Conservation (phyloP, 768 basidiomycete species). For the Gloeostereum incarnatum region DNA sequence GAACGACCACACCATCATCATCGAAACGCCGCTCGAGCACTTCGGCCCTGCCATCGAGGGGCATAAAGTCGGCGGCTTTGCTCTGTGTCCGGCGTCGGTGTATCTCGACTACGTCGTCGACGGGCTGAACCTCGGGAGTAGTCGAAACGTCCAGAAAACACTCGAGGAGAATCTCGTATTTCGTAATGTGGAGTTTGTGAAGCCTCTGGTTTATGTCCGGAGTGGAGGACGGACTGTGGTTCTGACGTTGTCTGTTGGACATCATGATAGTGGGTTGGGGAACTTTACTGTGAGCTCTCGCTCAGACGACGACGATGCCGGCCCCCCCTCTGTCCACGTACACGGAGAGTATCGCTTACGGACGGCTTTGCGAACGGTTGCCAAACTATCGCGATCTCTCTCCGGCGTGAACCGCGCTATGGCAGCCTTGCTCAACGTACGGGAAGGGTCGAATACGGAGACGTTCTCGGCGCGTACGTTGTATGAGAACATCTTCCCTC, state of each 20-base stretch:
- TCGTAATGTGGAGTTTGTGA: conserved; percentile 34
- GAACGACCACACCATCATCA: conserved; percentile 30
- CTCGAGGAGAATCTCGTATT: conserved; percentile 21
- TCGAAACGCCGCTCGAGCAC: conserved; percentile 40
- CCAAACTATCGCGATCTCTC: conserved; percentile 27
- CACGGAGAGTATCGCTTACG: conserved; percentile 36
- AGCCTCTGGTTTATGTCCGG: conserved; percentile 41
- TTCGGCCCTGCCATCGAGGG: conserved; percentile 40
- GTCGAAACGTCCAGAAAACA: conserved; percentile 17
- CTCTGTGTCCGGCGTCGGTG: conserved; percentile 59
- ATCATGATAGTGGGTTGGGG: conserved; percentile 26
- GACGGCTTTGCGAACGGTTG: conserved; percentile 16
- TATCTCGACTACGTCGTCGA: conserved; percentile 50
- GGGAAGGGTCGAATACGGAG: conserved; percentile 21
- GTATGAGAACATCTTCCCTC: conserved; percentile 62
- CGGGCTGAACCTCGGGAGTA: conserved; percentile 28
- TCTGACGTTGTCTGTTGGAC: conserved; percentile 26
- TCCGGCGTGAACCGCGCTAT: conserved; percentile 25
- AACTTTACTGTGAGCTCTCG: conserved; percentile 40
- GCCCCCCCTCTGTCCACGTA: conserved; percentile 28
- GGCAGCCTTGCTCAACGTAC: conserved; percentile 18
- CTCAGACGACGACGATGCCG: conserved; percentile 21
- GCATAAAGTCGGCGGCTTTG: conserved; percentile 44
- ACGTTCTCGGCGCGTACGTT: conserved; percentile 44
- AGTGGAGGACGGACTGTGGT: conserved; percentile 22